These are phyloP conservation scores for Fusarium tanahbumbuense DNA, from an alignment of 2,329 filamentous ascomycete genomes.

Conservation along the genomic window DNA sequence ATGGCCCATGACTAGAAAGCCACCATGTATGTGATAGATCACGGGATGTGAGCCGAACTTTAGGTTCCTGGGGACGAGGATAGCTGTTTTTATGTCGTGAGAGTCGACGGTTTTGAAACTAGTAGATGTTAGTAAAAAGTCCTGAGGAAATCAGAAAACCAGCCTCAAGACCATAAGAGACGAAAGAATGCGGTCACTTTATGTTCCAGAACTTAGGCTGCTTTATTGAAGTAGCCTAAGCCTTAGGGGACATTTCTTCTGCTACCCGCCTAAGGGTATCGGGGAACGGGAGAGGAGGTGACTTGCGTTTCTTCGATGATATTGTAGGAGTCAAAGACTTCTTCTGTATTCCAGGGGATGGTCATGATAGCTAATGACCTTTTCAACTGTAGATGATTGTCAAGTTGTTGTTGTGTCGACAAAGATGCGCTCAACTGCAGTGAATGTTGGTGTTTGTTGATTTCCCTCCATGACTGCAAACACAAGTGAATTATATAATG, in stretches of 20 bases:
- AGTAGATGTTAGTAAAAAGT: neutral
- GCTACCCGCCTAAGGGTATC: too few species aligned
- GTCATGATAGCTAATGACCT: too few species aligned
- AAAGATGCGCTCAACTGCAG: too few species aligned
- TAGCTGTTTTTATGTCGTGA: constrained; percentile 36
- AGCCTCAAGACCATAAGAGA: too few species aligned
- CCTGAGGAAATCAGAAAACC: too few species aligned
- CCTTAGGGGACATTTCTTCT: too few species aligned
- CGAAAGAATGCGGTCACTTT: too few species aligned
- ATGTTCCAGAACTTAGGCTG: too few species aligned
- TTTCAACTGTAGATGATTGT: too few species aligned
- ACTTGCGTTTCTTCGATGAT: constrained; percentile 37
- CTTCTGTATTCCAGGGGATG: constrained; percentile 32
- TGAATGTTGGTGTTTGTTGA: neutral
- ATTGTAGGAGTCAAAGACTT: constrained; percentile 35
- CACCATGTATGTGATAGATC: constrained; percentile 45
- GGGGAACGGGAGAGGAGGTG: too few species aligned
- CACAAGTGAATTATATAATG: neutral
- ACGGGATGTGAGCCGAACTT: constrained; percentile 38
- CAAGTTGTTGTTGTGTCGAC: too few species aligned
- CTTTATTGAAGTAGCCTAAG: too few species aligned
- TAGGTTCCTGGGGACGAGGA: constrained; percentile 45
- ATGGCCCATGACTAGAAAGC: constrained; percentile 40
- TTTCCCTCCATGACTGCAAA: neutral
- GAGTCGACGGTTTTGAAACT: constrained; percentile 37